Evolutionary conservation across 768 basidiomycete genomes (phyloP).

Genomic region (Naganishia onofrii): DNA sequence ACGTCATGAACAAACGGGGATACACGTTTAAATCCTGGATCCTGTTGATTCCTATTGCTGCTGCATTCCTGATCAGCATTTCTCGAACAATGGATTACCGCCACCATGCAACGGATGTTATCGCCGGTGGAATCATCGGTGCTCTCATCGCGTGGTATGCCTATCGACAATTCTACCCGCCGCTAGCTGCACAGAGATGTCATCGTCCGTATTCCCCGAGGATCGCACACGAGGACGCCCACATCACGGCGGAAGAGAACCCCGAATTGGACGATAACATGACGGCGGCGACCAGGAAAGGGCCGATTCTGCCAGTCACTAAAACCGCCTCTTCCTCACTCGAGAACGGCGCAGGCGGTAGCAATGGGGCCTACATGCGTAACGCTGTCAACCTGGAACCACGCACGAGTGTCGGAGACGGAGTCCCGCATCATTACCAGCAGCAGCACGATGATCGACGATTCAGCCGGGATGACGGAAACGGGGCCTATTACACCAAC

Average conservation of each 20-base stretch:
- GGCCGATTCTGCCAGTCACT: slow-evolving; percentile 1
- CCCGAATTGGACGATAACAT: neutral
- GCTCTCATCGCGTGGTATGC: slow-evolving; percentile 42
- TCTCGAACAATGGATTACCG: slow-evolving; percentile 50
- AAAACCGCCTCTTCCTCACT: neutral
- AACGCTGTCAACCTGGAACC: slow-evolving; percentile 1
- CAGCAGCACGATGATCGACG: neutral
- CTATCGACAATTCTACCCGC: slow-evolving; percentile 49
- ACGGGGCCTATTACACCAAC: neutral
- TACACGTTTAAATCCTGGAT: slow-evolving; percentile 50
- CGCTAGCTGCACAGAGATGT: slow-evolving; percentile 27
- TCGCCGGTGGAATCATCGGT: slow-evolving; percentile 47
- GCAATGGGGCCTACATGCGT: slow-evolving; percentile 8
- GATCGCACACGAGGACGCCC: slow-evolving; percentile 30
- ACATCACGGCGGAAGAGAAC: slow-evolving; percentile 8
- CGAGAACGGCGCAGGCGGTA: neutral
- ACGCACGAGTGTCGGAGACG: slow-evolving; percentile 8
- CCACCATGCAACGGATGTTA: slow-evolving; percentile 41
- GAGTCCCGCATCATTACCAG: neutral
- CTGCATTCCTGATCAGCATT: slow-evolving; percentile 40
- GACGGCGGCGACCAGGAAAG: neutral
- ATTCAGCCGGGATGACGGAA: neutral
- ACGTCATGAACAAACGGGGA: slow-evolving; percentile 27
- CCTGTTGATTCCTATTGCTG: slow-evolving; percentile 43
- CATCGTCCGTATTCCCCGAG: slow-evolving; percentile 32